phyloP scores from a whole-genome alignment of 192 early-diverging fungal species.

The Podila clonocystis region DNA sequence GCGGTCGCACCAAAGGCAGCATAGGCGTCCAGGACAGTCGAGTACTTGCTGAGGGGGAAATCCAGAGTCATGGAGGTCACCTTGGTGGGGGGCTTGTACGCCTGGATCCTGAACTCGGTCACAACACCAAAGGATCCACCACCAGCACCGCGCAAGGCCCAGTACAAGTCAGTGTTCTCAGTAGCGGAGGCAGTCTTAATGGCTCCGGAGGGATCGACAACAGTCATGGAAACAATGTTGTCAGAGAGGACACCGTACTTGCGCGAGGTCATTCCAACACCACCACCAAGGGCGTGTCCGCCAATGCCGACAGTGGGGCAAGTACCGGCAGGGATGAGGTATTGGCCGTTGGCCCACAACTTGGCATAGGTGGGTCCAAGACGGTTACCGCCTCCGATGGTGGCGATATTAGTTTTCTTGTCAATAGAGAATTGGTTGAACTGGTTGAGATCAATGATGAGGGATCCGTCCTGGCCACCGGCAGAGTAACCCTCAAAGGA shows the following conservation, averaged over 20 bases:
- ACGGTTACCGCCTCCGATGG: slow-evolving; percentile 61
- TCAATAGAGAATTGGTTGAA: slow-evolving; percentile 8
- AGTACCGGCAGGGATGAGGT: slow-evolving; percentile 58
- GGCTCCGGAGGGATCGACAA: slow-evolving; percentile 60
- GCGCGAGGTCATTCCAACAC: slow-evolving; percentile 60
- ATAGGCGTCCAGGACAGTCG: slow-evolving; percentile 30
- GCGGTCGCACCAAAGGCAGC: slow-evolving; percentile 14
- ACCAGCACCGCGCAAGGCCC: slow-evolving; percentile 70
- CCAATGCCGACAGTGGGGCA: slow-evolving; percentile 71
- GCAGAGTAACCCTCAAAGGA: slow-evolving; percentile 65
- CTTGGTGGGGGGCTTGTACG: slow-evolving; percentile 32
- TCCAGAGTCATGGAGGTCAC: slow-evolving; percentile 46
- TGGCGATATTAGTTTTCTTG: slow-evolving; percentile 11
- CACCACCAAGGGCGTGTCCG: slow-evolving; percentile 66
- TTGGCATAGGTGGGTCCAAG: slow-evolving; percentile 62
- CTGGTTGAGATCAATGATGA: slow-evolving; percentile 62
- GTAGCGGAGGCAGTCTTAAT: slow-evolving; percentile 49
- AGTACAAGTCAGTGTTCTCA: slow-evolving; percentile 67
- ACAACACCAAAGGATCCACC: slow-evolving; percentile 60
- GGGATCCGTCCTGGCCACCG: slow-evolving; percentile 54
- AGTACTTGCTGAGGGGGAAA: slow-evolving; percentile 18
- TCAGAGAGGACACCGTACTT: slow-evolving; percentile 66
- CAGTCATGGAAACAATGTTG: slow-evolving; percentile 50
- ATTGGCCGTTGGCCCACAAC: slow-evolving; percentile 47
- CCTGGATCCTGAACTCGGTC: slow-evolving; percentile 47